Conservation (phyloP, 2,329 filamentous ascomycete genomes). For the Aspergillus quadricinctus region DNA sequence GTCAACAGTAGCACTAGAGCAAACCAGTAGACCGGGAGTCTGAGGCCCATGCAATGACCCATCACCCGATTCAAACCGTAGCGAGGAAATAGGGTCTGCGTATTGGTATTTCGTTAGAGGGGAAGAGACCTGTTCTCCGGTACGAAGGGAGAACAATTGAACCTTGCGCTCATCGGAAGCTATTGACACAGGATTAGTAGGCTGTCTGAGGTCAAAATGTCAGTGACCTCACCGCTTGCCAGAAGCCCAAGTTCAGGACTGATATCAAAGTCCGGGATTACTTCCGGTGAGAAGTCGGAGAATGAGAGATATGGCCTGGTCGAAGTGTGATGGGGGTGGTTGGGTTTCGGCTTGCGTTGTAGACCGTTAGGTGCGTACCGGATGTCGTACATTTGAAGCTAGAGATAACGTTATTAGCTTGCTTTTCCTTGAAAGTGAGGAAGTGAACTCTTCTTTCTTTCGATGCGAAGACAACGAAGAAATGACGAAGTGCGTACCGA, state of each 20-base stretch:
- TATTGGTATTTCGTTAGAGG: slow-evolving; percentile 25
- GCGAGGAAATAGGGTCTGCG: slow-evolving; percentile 19
- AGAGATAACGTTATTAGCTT: not conserved
- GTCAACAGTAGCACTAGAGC: slow-evolving; percentile 28
- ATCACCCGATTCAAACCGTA: slow-evolving; percentile 32
- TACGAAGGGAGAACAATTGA: slow-evolving; percentile 36
- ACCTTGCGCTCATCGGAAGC: slow-evolving; percentile 31
- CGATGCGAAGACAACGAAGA: not conserved
- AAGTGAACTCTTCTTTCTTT: not conserved
- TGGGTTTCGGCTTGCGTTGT: slow-evolving; percentile 25
- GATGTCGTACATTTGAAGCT: slow-evolving; percentile 42
- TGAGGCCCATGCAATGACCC: slow-evolving; percentile 21
- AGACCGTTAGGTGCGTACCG: slow-evolving; percentile 29
- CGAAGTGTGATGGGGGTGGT: slow-evolving; percentile 22
- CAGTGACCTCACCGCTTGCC: slow-evolving; percentile 29
- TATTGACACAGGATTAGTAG: slow-evolving; percentile 5
- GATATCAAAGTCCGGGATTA: slow-evolving; percentile 33
- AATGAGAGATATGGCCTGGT: slow-evolving; percentile 36
- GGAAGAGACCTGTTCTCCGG: slow-evolving; percentile 29
- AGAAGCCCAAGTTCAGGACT: slow-evolving; percentile 35
- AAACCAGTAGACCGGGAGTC: slow-evolving; percentile 33
- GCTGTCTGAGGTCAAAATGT: not conserved
- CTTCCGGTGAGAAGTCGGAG: slow-evolving; percentile 24
- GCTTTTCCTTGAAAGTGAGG: not conserved
- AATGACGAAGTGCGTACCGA: slow-evolving; percentile 20